These are phyloP conservation scores for Litchi chinensis DNA, from an alignment of 345 rosid species.

Conservation along the genomic window DNA sequence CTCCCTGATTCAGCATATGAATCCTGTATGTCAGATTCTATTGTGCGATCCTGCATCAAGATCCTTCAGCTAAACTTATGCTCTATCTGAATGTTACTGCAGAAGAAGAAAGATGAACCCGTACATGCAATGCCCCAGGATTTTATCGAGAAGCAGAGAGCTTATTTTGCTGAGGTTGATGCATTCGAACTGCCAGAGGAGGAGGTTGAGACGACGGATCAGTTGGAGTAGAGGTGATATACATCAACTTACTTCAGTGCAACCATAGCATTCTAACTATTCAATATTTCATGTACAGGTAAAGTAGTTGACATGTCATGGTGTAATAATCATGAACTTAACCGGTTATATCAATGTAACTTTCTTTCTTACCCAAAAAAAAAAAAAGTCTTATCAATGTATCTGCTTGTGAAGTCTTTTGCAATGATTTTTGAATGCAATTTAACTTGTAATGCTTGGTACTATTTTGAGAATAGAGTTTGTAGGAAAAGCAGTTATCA, in stretches of 20 bases:
- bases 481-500: background rate
- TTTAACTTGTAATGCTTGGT: background rate
- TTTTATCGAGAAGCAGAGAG: constrained; percentile 60
- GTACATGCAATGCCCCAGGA: constrained; percentile 38
- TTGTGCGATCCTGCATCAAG: background rate
- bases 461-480: background rate
- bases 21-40: background rate
- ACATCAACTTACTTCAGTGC: background rate
- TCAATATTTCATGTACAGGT: constrained; percentile 18
- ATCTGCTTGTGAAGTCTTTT: background rate
- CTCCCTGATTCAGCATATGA: constrained; percentile 2
- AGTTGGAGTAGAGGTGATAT: constrained; percentile 40
- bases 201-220: constrained; percentile 54
- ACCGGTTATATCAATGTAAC: background rate
- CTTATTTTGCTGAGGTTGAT: constrained; percentile 78
- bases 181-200: constrained; percentile 70
- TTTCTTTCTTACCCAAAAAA: background rate
- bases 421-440: background rate
- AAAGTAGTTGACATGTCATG: constrained; percentile 10
- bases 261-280: background rate
- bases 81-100: constrained; percentile 19
- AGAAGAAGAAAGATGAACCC: constrained; percentile 44
- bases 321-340: constrained; percentile 5
- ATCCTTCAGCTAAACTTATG: background rate
- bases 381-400: background rate